Conservation (phyloP, 345 rosid species). For the Limnanthes douglasii region DNA sequence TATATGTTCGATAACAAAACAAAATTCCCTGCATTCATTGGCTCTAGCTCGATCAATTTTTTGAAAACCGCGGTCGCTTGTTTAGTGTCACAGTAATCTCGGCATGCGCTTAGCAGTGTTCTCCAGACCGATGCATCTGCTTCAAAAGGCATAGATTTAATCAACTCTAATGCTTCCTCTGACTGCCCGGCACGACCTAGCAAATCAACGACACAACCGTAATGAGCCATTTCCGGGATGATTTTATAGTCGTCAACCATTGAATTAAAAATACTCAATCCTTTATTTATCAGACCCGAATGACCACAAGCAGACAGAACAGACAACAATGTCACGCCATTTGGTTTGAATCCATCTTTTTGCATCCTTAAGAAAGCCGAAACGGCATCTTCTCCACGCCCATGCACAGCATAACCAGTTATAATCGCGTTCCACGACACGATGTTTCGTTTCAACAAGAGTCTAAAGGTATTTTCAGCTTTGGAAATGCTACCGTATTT, state of each 20-base stretch:
- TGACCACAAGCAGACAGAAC: conserved; percentile 36
- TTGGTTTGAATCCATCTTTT: conserved; percentile 24
- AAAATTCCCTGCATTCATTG: conserved; percentile 19
- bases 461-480: conserved; percentile 25
- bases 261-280: conserved; percentile 24
- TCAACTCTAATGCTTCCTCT: conserved; percentile 28
- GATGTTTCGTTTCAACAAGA: conserved; percentile 14
- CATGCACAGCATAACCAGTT: conserved; percentile 31
- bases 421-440: conserved; percentile 48
- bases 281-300: conserved; percentile 27
- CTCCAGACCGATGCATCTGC: conserved; percentile 46
- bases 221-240: conserved; percentile 29
- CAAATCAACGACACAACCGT: conserved; percentile 48
- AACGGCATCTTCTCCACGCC: conserved; percentile 26
- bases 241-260: conserved; percentile 26
- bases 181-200: conserved; percentile 38
- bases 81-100: conserved; percentile 21
- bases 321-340: conserved; percentile 21
- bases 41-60: conserved; percentile 16
- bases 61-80: conserved; percentile 29
- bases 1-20: conserved; percentile 34
- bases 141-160: conserved; percentile 29
- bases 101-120: conserved; percentile 33
- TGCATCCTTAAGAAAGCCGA: conserved; percentile 30
- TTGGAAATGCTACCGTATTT: conserved; percentile 29